These are phyloP conservation scores for Cystobasidiaceae sp. DNA, from an alignment of 1,284 basidiomycete species.

Conservation along the genomic window DNA sequence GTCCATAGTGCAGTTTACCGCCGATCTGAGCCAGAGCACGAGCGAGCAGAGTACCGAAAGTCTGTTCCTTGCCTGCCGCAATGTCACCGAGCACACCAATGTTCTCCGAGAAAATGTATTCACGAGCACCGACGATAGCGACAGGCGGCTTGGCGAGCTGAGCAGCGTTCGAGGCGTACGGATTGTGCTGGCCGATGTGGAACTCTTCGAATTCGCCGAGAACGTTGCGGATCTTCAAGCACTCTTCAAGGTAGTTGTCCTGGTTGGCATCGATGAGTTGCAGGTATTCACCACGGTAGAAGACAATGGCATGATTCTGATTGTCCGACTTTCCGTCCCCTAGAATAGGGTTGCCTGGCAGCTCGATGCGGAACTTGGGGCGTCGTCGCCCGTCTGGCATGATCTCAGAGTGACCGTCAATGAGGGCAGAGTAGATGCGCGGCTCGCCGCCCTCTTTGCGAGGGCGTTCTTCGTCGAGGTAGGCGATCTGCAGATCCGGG, in stretches of 20 bases:
- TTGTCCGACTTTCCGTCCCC: constrained; percentile 99
- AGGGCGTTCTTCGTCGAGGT: constrained; percentile 87
- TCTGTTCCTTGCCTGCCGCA: constrained; percentile 98
- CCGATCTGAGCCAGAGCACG: constrained; percentile 95
- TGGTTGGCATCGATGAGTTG: constrained; percentile 99
- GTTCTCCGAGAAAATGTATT: constrained; percentile 99
- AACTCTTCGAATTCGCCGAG: constrained; percentile 97
- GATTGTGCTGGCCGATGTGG: constrained; percentile 74
- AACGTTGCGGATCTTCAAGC: constrained; percentile 98
- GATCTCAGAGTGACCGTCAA: constrained; percentile 97
- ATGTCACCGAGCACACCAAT: constrained; percentile 98
- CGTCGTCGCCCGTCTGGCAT: constrained; percentile 77
- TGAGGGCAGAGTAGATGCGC: constrained; percentile 88
- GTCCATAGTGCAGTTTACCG: constrained; percentile 97
- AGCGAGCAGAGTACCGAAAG: constrained; percentile 94
- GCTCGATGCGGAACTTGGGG: constrained; percentile 97
- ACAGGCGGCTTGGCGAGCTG: constrained; percentile 58
- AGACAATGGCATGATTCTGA: constrained; percentile 98
- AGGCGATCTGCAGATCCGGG: constrained; percentile 96
- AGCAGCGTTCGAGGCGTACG: constrained; percentile 72
- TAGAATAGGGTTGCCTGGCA: constrained; percentile 96
- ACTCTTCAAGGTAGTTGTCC: constrained; percentile 99
- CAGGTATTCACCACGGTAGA: constrained; percentile 97
- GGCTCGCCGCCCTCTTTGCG: constrained; percentile 93
- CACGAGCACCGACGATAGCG: constrained; percentile 95